Base-by-base conservation (phyloP, 495 filamentous ascomycete genomes). In the Talaromyces stipitatus region DNA sequence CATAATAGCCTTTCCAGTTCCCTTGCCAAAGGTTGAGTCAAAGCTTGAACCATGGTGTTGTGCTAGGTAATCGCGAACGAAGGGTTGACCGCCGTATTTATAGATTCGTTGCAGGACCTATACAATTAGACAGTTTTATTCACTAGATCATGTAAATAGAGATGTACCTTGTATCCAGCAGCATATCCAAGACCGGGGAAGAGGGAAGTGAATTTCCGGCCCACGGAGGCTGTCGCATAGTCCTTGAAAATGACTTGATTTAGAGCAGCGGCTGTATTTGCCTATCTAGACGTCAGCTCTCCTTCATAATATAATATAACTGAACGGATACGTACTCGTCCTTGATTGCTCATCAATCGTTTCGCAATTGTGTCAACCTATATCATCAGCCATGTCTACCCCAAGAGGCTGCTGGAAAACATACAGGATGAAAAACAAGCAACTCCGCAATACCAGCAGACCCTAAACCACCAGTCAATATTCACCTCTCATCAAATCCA, bases 361-460 rank as follows among this genome's bases (percentile, higher is more conserved):
- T 99, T 99, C 48, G 94, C 91, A 57, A 90, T 96, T 41, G 94
- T 99, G 72, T 99, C 94, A 72, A 99, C 90, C 90, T 94, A 67
- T 38, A 51, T 43, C 20, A 28, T 52, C 29, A 58, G 29, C 2
- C 30, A 38, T 33, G 10, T n/a, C 14, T 8, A n/a, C 11, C 14
- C n/a, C 18, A 22, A 23, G 23, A 14, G 1, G 1, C n/a, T n/a
- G n/a, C n/a, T n/a, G 1, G n/a, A 26, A 38, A 60, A 55, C 85
- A 63, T 80, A 94, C 91, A 56, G 92, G 92, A 71, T 97, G 92
- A 79, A 99, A 99, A 69, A 99, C 84, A 67, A 92, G 83, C 64
- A 99, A 78, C 73, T 99, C 94, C 61, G 95, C 86, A 73, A 99
- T 95, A 77, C 94, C 94, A 61, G 94, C 91, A 68, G 82, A 89